Percentiles rank a stretch among this genome's conserved stretches.
Conservation (phyloP, 352 stramenopile species). For the Globisporangium sylvaticum region DNA sequence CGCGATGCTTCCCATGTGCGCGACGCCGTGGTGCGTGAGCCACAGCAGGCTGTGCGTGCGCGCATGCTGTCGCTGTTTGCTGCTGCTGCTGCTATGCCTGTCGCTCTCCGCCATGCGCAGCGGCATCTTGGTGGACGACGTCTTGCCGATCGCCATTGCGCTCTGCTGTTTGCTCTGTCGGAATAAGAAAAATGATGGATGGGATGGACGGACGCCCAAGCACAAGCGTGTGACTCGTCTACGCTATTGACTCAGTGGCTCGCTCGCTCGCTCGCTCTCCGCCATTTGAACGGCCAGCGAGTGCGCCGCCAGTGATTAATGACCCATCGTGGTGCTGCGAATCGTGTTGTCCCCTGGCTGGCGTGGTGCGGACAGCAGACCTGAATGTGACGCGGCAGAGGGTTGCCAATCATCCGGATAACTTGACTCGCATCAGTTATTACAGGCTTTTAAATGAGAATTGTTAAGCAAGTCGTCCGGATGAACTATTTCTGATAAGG, state of each 20-base stretch:
- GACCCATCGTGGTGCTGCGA: not conserved
- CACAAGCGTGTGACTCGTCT: not conserved
- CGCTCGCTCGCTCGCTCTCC: not conserved
- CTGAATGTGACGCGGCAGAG: constrained; percentile 13
- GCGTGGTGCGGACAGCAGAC: not conserved
- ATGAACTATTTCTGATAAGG: not conserved
- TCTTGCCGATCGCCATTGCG: constrained; percentile 17
- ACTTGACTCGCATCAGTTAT: not conserved
- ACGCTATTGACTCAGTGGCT: not conserved
- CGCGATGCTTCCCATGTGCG: constrained; percentile 12
- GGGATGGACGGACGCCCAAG: not conserved
- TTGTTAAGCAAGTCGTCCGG: not conserved
- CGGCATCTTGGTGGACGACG: constrained; percentile 1
- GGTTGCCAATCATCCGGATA: constrained; percentile 1
- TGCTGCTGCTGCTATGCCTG: not conserved
- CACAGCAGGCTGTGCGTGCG: constrained; percentile 24
- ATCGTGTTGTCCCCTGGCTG: constrained; percentile 1
- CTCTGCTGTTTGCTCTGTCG: not conserved
- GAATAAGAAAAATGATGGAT: not conserved
- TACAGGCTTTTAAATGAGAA: not conserved
- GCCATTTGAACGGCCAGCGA: not conserved
- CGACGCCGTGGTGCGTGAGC: constrained; percentile 28
- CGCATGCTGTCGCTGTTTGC: constrained; percentile 16
- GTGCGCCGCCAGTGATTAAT: not conserved
- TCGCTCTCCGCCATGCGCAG: constrained; percentile 9